Evolutionary conservation across 1,139 yeast genomes (phyloP), one percentile per base, ranked within the genome.

Genomic region (Hyphopichia burtonii): DNA sequence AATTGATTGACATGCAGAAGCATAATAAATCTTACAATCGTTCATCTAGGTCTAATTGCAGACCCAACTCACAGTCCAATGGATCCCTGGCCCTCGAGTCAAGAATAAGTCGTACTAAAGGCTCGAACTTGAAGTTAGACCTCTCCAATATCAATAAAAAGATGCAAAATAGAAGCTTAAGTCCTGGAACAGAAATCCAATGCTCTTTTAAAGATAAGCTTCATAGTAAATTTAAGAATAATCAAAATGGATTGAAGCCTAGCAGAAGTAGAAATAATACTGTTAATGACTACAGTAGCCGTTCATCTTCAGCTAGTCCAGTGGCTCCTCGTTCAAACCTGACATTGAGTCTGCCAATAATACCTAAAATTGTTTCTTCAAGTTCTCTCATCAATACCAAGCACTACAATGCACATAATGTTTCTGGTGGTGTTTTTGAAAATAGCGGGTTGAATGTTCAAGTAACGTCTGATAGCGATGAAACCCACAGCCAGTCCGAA

Each of bases 1-100:
- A 47, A 9, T 48, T 63, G 33, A 41, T 53, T 18, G 54, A 48
- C 4, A 17, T 27, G 10, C 18, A 25, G 11, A 35, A 35, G 15
- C 36, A 34, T 7, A 19, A 11, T 12, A 17, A 11, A 19, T 6
- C 5, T 20, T 8, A 20, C 7, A 4, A 4, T 25, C 28, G 28
- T 4, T 18, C 25, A 5, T 10, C 31, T 35, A 34, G 14, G 28
- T 10, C 34, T 28, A 11, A 20, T 9, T 34, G 30, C 15, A 35
- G 31, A 34, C 32, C 11, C 3, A 31, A 16, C 11, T 10, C 17
- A 10, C 8, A 12, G 9, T 22, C 28, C 3, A n/a, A 10, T 7
- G 22, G 8, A 30, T 23, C 31, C 18, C 36, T 17, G 30, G 22
- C 16, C 11, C 18, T 10, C 9, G 36, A 33, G 5, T 33, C 36